Evolutionary conservation across 129 eudicot genomes (phyloP), one percentile per base, ranked within the genome.

Genomic region (Kitagawia praeruptora): DNA sequence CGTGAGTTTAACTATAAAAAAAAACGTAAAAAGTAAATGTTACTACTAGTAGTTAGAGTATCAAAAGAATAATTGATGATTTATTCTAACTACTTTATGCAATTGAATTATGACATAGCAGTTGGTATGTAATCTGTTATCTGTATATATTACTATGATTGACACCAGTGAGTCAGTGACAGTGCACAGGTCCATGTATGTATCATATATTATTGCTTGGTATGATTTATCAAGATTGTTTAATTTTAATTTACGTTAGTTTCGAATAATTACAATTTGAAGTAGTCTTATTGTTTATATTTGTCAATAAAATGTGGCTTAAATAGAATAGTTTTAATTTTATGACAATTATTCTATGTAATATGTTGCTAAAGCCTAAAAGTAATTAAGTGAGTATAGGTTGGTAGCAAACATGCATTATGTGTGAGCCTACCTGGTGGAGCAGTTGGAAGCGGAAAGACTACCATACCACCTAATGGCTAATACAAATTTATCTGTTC

Each of bases 401-500:
- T 67, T 67, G 73, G 73, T 31, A 67, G 73, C 41, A 13, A 67
- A 67, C 73, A 67, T 67, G 73, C 54, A 42, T 23, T 12, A 73
- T 42, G 38, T 21, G 47, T n/a, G 77, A 73, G 54, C 51, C 54
- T 73, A 73, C 53, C 28, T n/a, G 77, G 18, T 73, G 77, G 15
- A 73, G 53, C 77, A n/a, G 54, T 44, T 73, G 39, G 77, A 44
- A 44, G 10, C 54, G 4, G 77, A n/a, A 73, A 44, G 4, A 73
- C 34, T n/a, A 44, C 19, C 77, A 42, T 73, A 44, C 19, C 56
- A 44, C 54, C 77, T 73, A 42, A 73, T 31, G 34, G 0, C 34
- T 31, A 42, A 73, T 73, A 73, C 54, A 39, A 42, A 0, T 42
- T 18, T 19, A 21, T 42, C 46, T 25, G 10, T 61, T 8, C 3